phyloP scores from a whole-genome alignment of 2,329 filamentous ascomycete species.

The Ophiostoma populinum region DNA sequence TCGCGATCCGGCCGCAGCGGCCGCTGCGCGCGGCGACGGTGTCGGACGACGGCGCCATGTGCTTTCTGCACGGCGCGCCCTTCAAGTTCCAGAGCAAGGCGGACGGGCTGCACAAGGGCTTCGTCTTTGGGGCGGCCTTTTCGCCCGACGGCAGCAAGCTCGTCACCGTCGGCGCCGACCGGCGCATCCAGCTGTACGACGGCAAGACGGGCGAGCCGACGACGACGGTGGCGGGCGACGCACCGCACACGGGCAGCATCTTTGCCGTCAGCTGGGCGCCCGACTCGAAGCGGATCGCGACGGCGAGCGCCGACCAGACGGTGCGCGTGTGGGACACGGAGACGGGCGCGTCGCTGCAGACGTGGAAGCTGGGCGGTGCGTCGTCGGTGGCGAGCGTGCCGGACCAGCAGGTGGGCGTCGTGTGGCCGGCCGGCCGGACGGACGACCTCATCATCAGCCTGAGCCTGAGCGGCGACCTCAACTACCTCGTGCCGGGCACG shows the following conservation, averaged over 20 bases:
- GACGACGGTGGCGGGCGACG: slow-evolving; percentile 45
- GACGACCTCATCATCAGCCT: slow-evolving; percentile 84
- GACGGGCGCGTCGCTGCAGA: slow-evolving; percentile 56
- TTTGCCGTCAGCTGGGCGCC: slow-evolving; percentile 81
- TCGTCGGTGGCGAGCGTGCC: slow-evolving; percentile 46
- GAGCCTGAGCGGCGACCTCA: slow-evolving; percentile 75
- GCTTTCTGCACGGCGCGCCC: slow-evolving; percentile 84
- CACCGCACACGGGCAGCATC: slow-evolving; percentile 74
- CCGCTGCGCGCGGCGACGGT: slow-evolving; percentile 86
- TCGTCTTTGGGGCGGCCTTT: slow-evolving; percentile 75
- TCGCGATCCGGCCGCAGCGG: slow-evolving; percentile 74
- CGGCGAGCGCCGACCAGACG: slow-evolving; percentile 84
- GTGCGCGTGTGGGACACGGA: slow-evolving; percentile 90
- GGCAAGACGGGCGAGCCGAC: slow-evolving; percentile 84
- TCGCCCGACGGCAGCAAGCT: slow-evolving; percentile 70
- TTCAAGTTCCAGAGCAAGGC: slow-evolving; percentile 91
- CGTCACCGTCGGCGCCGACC: slow-evolving; percentile 84
- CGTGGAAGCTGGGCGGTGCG: slow-evolving; percentile 70
- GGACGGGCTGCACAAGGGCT: slow-evolving; percentile 66
- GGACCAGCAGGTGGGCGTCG: slow-evolving; percentile 87
- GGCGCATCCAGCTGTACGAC: slow-evolving; percentile 84
- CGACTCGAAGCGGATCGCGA: slow-evolving; percentile 74
- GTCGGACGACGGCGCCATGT: slow-evolving; percentile 74
- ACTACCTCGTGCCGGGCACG: slow-evolving; percentile 64
- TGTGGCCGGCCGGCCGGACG: slow-evolving; percentile 65